Conservation (phyloP, 1,139 yeast genomes). For the Trichomonascaceae sp. region DNA sequence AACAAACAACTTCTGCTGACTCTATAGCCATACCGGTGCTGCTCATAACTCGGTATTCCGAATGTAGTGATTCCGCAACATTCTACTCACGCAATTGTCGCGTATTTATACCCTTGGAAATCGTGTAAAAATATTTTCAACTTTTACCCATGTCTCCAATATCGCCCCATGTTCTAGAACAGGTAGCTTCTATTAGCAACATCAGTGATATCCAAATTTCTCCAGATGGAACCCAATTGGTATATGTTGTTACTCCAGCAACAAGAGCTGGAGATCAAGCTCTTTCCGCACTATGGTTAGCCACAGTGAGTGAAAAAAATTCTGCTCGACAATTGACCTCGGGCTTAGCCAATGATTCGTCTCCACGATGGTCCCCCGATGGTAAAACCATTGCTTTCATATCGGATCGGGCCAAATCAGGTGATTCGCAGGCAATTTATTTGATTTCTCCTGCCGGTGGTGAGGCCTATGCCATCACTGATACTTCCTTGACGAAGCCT, state of each 20-base stretch:
- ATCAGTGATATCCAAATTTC: background rate
- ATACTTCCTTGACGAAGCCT: background rate
- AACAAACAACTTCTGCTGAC: too few species aligned
- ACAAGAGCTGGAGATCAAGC: background rate
- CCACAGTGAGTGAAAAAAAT: background rate
- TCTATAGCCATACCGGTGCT: background rate
- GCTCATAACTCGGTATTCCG: background rate
- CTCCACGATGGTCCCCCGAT: background rate
- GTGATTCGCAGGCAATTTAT: background rate
- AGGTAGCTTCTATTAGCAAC: background rate
- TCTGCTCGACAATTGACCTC: background rate
- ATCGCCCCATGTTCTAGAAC: background rate
- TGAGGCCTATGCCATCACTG: background rate
- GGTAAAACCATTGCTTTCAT: background rate
- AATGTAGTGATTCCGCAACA: background rate
- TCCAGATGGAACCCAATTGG: background rate
- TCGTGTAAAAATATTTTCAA: background rate
- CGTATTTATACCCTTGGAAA: background rate
- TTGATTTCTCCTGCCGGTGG: background rate
- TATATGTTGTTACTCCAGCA: background rate
- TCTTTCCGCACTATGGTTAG: background rate
- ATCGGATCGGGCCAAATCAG: background rate
- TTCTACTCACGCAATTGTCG: background rate
- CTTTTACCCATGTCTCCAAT: background rate
- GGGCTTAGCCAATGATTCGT: background rate